Conservation (phyloP, 441 rosid genomes). For the Erodium moschatum region DNA sequence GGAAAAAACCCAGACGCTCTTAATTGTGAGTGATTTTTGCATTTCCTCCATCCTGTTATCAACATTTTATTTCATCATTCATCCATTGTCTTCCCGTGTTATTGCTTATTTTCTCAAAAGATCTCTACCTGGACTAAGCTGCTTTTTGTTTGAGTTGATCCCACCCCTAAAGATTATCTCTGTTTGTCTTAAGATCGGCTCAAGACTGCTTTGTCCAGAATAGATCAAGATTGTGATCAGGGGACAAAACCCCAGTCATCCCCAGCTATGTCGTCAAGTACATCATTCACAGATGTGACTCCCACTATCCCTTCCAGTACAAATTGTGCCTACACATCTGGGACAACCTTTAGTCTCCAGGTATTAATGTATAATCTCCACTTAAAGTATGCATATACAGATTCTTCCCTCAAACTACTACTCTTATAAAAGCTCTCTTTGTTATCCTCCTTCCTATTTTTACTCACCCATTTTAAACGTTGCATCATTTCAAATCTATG, state of each 20-base stretch:
- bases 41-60: conserved; percentile 11
- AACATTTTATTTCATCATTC: conserved; percentile 14
- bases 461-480: neutral
- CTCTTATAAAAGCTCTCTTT: neutral
- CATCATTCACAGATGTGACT: conserved; percentile 49
- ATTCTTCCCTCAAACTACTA: neutral
- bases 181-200: conserved; percentile 55
- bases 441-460: neutral
- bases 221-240: conserved; percentile 87
- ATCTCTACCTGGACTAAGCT: conserved; percentile 9
- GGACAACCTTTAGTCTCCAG: conserved; percentile 71
- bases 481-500: neutral
- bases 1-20: conserved; percentile 54
- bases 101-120: conserved; percentile 6
- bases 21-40: conserved; percentile 51
- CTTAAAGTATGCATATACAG: neutral
- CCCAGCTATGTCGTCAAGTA: conserved; percentile 37
- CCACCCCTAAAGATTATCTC: conserved; percentile 7
- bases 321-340: conserved; percentile 34
- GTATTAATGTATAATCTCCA: conserved; percentile 33
- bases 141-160: conserved; percentile 10
- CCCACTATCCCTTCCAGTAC: conserved; percentile 50
- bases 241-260: conserved; percentile 71
- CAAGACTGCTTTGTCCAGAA: conserved; percentile 64
- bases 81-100: conserved; percentile 9